phyloP scores from a whole-genome alignment of 495 filamentous ascomycete species.

The Neurospora sp. region DNA sequence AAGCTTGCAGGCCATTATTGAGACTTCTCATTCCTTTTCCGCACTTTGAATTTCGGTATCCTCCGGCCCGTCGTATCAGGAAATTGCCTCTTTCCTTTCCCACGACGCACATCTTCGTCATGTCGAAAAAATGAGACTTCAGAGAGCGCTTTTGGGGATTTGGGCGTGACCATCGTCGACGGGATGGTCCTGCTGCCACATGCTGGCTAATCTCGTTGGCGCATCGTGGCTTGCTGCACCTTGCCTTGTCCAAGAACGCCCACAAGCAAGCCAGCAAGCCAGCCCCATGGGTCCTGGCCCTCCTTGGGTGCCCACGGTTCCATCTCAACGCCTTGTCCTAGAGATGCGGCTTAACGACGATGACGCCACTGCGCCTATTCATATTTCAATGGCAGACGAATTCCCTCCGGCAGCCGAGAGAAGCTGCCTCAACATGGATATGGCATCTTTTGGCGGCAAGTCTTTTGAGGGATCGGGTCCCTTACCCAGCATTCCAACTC shows the following conservation, averaged over 20 bases:
- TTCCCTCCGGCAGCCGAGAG: background rate
- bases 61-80: conserved; percentile 17
- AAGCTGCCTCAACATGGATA: background rate
- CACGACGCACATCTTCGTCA: background rate
- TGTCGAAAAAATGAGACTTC: background rate
- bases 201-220: conserved; percentile 2
- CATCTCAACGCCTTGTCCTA: background rate
- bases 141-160: background rate
- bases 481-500: background rate
- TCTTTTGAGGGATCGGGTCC: background rate
- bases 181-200: conserved; percentile 3
- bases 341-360: background rate
- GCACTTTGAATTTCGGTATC: conserved; percentile 16
- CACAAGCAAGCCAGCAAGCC: background rate
- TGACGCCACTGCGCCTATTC: background rate
- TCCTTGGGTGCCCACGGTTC: background rate
- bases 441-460: background rate
- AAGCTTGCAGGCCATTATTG: conserved; percentile 26
- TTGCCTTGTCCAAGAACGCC: background rate
- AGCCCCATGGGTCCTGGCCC: background rate
- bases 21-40: conserved; percentile 9
- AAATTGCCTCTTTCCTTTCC: conserved; percentile 6
- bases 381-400: background rate
- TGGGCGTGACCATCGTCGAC: background rate
- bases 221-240: conserved; percentile 1